Evolutionary conservation across 345 rosid genomes (phyloP).

Genomic region (Conringia planisiliqua): DNA sequence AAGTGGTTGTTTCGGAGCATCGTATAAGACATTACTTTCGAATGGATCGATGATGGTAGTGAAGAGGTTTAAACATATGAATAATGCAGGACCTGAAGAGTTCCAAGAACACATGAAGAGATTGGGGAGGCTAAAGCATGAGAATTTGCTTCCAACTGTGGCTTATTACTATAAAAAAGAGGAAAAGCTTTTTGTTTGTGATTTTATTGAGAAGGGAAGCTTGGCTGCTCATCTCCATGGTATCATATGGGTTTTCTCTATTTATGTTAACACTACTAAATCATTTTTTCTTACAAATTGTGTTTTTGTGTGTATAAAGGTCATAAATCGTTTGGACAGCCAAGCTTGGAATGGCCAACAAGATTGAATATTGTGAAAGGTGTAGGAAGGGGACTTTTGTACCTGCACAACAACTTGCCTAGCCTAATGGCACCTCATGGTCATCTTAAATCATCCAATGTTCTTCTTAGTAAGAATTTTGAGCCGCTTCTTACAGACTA

Average conservation of each 20-base stretch:
- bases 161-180: slow-evolving; percentile 85
- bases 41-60: slow-evolving; percentile 66
- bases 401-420: slow-evolving; percentile 66
- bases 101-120: slow-evolving; percentile 85
- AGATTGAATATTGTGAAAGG: slow-evolving; percentile 73
- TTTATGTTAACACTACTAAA: neutral
- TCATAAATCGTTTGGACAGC: slow-evolving; percentile 43
- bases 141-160: slow-evolving; percentile 71
- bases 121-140: slow-evolving; percentile 65
- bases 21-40: slow-evolving; percentile 62
- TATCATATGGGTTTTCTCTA: slow-evolving; percentile 21
- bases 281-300: neutral
- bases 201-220: slow-evolving; percentile 60
- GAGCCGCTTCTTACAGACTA: slow-evolving; percentile 76
- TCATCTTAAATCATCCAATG: slow-evolving; percentile 84
- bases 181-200: slow-evolving; percentile 73
- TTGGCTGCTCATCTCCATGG: slow-evolving; percentile 87
- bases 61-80: slow-evolving; percentile 84
- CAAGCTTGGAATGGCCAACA: slow-evolving; percentile 67
- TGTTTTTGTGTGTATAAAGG: slow-evolving; percentile 38
- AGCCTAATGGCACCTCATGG: slow-evolving; percentile 77
- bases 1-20: slow-evolving; percentile 78
- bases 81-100: slow-evolving; percentile 70
- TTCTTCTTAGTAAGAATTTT: slow-evolving; percentile 48
- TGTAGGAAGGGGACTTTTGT: slow-evolving; percentile 60